Evolutionary conservation across 2,329 filamentous ascomycete genomes (phyloP), one percentile per base, ranked within the genome.

Genomic region (Scedosporium apiospermum): DNA sequence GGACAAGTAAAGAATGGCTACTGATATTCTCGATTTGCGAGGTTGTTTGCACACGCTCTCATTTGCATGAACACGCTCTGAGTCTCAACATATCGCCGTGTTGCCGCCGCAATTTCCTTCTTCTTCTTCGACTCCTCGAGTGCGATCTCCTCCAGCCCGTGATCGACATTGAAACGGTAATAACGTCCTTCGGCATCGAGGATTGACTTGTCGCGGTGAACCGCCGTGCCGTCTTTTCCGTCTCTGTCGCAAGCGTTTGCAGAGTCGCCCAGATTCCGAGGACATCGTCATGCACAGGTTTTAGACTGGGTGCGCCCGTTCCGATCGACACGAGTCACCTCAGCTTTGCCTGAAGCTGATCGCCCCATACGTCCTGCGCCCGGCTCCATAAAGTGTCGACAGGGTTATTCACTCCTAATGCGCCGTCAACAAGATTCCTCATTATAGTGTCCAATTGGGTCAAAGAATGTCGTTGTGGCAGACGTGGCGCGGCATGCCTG

Each of bases 91-190:
- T 51, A 51, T n/a, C 16, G 46, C 16, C 6, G 6, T 6, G 68
- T 70, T n/a, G 67, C 69, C 23, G 66, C 64, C n/a, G 63, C 63
- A 64, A 64, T 64, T n/a, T n/a, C n/a, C 34, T 62, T 38, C 16
- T 51, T 51, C 46, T 51, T 51, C 16, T 51, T 51, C 46, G 46
- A 51, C 63, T 78, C 74, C 63, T 79, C 73, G 1, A 80, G 68
- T 3, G 71, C 73, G 59, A 80, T 71, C 18, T 74, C 68, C 61
- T 76, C 73, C 1, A 80, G 67, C 4, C 77, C 75, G 21, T 68
- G 70, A 10, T 67, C 64, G 16, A 80, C 76, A 64, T 78, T 79
- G 65, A 80, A 80, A 6, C 77, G 74, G 66, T 73, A 80, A 64
- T 78, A 75, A 26, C 71, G 70, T 6, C 70, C 67, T 38, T 71